phyloP scores from a whole-genome alignment of 2,329 filamentous ascomycete genomes.

The Penicillium sclerotiorum region DNA sequence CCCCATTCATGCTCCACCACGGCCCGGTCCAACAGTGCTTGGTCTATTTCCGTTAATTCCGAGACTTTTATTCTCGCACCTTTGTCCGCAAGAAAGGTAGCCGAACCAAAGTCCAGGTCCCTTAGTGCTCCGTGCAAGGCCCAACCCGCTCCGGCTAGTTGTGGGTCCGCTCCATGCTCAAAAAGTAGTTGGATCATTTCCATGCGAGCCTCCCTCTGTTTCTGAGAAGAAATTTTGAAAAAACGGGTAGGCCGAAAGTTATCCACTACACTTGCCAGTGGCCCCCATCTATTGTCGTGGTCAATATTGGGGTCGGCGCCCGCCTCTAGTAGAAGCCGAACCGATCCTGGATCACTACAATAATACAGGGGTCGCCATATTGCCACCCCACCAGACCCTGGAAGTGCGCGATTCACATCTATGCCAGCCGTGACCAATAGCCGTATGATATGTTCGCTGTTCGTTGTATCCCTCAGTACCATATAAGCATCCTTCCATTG shows the following conservation, averaged over 20 bases:
- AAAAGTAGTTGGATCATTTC: not conserved
- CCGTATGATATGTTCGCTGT: not conserved
- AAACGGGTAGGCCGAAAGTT: not conserved
- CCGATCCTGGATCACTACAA: not conserved
- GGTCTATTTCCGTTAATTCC: not conserved
- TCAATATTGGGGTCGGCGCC: no score
- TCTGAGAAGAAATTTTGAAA: not conserved
- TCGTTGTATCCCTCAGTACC: no score
- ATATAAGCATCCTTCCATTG: not conserved
- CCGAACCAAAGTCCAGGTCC: not conserved
- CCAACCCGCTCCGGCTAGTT: not conserved
- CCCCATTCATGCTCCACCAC: not conserved
- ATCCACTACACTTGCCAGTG: not conserved
- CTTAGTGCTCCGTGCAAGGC: not conserved
- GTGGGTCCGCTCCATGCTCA: not conserved
- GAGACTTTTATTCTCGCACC: not conserved
- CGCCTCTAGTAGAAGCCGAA: no score
- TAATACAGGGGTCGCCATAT: not conserved
- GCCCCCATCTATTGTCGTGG: not conserved
- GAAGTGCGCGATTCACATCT: not conserved
- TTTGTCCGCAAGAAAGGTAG: not conserved
- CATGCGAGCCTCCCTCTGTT: not conserved
- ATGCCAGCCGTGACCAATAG: not conserved
- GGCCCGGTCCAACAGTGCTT: not conserved
- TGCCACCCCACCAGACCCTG: not conserved